Conservation (phyloP, 1,284 basidiomycete genomes). For the Mycena sp. region DNA sequence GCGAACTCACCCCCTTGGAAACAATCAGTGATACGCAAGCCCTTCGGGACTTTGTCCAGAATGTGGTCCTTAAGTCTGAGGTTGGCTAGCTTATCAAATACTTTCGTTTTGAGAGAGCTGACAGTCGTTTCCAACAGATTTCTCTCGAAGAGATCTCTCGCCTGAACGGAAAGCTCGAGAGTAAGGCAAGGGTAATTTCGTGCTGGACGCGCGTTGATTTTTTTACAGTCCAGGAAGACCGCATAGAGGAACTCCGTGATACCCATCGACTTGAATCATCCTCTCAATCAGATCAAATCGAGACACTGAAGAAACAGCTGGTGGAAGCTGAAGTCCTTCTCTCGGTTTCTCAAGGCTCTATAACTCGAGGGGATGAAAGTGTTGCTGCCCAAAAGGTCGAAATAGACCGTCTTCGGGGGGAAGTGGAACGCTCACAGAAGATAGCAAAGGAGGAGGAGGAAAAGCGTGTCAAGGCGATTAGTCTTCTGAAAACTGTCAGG, state of each 20-base stretch:
- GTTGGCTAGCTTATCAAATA: conserved; percentile 49
- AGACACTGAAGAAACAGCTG: conserved; percentile 74
- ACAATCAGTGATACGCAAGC: conserved; percentile 72
- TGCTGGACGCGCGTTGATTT: conserved; percentile 3
- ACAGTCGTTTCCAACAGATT: conserved; percentile 51
- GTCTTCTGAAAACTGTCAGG: conserved; percentile 89
- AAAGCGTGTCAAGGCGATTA: conserved; percentile 93
- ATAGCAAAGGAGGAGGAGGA: conserved; percentile 92
- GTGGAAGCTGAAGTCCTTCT: conserved; percentile 75
- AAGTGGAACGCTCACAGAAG: conserved; percentile 69
- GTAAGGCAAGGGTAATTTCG: conserved; percentile 53
- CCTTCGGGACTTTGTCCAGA: conserved; percentile 78
- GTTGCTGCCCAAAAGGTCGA: conserved; percentile 60
- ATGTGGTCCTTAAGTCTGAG: conserved; percentile 74
- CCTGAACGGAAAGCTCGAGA: conserved; percentile 73
- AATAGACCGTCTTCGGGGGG: conserved; percentile 63
- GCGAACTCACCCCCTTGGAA: conserved; percentile 79
- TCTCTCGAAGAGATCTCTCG: conserved; percentile 79
- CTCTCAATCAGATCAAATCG: conserved; percentile 80
- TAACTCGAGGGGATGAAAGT: conserved; percentile 57
- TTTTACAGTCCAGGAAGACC: conserved; percentile 79
- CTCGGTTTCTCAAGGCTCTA: conserved; percentile 60
- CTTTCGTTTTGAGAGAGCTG: neutral
- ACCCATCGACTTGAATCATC: conserved; percentile 81
- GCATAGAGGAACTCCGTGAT: conserved; percentile 84